Base-by-base conservation (phyloP, 495 filamentous ascomycete species). In the Penicillium dipodomyicola region DNA sequence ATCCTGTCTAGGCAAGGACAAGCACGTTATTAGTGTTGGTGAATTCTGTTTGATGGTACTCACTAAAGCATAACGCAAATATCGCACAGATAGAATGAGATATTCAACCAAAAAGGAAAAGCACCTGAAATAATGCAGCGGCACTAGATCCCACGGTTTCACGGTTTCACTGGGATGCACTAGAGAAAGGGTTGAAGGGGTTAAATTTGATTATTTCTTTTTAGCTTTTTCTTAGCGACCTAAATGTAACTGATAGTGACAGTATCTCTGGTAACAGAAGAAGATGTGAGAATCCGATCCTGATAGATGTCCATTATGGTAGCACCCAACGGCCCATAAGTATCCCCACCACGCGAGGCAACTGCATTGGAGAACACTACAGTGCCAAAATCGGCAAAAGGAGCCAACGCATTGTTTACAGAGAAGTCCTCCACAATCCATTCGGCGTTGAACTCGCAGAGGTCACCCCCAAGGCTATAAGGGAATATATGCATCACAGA, bases 341-440 rank as follows among this genome's bases (percentile, higher is more conserved):
- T 54, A 22, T 37, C 48, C 10, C 68, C 61, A 22, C 58, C 60
- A 2, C 42, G 33, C n/a, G 58, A 62, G 12, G 72, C 72, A 33
- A 65, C 62, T 10, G 71, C 62, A 41, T 67, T 66, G 0, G 72
- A 72, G 53, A 83, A 83, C n/a, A 63, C 65, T 11, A 83, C 75
- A 8, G 72, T 75, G 23, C 77, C 77, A 58, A 82, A 82, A 66
- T 83, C 64, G 22, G 78, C 79, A 59, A 84, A 82, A 25, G 72
- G 70, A 19, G 83, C 81, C 15, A 77, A 59, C 14, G 52, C 52
- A 51, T 67, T 67, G 48, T 71, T 70, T 8, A 61, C 58, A 19
- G 75, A 66, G 48, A 78, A 84, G 56, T 85, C 82, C 64, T 86
- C 83, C 27, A 86, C 80, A 49, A 86, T 84, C 82, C 82, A 86